A percentile compares a stretch with the other conserved stretches of the same genome.
Conservation (phyloP, 2,329 filamentous ascomycete species). For the Rhynchosporium agropyri region DNA sequence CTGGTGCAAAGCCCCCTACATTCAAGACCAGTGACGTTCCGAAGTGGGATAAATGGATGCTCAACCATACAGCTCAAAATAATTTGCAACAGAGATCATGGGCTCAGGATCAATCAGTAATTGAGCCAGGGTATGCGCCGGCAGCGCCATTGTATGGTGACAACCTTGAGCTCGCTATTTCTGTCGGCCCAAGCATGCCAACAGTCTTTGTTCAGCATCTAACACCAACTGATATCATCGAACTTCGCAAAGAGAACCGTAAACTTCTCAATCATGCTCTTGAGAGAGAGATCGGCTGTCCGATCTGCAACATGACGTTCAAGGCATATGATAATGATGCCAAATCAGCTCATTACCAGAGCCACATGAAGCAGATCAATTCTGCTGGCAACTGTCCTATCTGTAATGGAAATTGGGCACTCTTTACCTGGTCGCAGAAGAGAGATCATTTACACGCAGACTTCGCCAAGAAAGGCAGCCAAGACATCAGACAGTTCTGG, state of each 20-base stretch:
- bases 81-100: constrained; percentile 32
- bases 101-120: constrained; percentile 31
- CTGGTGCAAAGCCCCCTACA: constrained; percentile 1
- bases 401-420: constrained; percentile 33
- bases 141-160: constrained; percentile 32
- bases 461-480: constrained; percentile 12
- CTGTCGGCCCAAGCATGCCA: constrained; percentile 28
- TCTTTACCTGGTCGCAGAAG: constrained; percentile 32
- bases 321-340: constrained; percentile 25
- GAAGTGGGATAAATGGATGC: constrained; percentile 30
- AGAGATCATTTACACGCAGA: constrained; percentile 32
- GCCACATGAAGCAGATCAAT: constrained; percentile 31
- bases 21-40: neutral
- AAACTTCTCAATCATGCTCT: constrained; percentile 33
- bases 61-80: constrained; percentile 30
- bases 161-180: constrained; percentile 27
- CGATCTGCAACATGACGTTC: constrained; percentile 30
- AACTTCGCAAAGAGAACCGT: constrained; percentile 31
- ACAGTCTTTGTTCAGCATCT: constrained; percentile 31
- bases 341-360: constrained; percentile 27
- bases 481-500: constrained; percentile 30
- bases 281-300: constrained; percentile 31
- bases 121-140: constrained; percentile 35
- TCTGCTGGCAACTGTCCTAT: constrained; percentile 33
- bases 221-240: constrained; percentile 35